A percentile compares a stretch with the other conserved stretches of the same genome.
Conservation (phyloP, 257 asterid species). For the Cinchona pubescens region DNA sequence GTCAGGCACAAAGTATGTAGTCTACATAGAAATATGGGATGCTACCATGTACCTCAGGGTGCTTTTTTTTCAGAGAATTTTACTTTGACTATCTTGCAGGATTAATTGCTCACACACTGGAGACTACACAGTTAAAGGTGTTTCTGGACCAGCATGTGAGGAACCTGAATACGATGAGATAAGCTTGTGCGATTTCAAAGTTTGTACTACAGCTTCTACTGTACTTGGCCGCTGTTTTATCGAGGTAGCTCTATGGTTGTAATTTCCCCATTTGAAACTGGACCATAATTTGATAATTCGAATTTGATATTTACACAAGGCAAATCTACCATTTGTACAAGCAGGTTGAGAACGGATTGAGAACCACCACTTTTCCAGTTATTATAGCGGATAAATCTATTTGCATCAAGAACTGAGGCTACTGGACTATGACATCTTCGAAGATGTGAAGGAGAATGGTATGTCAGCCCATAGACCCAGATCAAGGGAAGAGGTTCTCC, state of each 20-base stretch:
- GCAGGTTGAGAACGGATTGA: constrained; percentile 68
- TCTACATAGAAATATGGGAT: neutral
- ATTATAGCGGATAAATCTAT: constrained; percentile 74
- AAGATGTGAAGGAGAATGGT: constrained; percentile 28
- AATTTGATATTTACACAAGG: neutral
- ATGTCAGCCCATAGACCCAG: constrained; percentile 28
- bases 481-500: constrained; percentile 52
- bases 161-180: constrained; percentile 45
- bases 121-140: constrained; percentile 36
- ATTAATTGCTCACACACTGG: constrained; percentile 59
- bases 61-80: neutral
- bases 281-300: neutral
- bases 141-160: constrained; percentile 31
- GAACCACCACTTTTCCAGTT: constrained; percentile 66
- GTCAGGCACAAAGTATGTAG: constrained; percentile 59
- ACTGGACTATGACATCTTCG: constrained; percentile 58
- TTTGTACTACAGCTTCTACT: constrained; percentile 32
- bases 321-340: constrained; percentile 4
- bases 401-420: constrained; percentile 71
- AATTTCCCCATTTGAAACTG: neutral
- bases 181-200: constrained; percentile 45
- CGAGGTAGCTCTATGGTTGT: constrained; percentile 49
- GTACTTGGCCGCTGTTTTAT: constrained; percentile 75
- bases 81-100: constrained; percentile 41
- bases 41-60: neutral